These are phyloP conservation scores for Epichloe glyceriae DNA, from an alignment of 2,329 filamentous ascomycete species.

Conservation along the genomic window DNA sequence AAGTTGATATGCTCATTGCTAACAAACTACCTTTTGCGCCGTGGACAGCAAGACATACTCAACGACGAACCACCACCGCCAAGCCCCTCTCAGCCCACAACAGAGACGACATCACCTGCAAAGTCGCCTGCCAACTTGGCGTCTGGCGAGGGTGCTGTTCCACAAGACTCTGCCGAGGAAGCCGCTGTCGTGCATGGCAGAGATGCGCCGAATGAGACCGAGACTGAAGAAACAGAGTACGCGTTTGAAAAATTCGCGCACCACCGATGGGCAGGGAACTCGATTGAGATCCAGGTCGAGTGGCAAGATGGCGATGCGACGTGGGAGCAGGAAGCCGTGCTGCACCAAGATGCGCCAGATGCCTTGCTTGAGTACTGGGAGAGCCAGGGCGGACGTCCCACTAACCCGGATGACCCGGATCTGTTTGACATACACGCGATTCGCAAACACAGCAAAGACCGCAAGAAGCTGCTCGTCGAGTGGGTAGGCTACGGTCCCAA, in stretches of 20 bases:
- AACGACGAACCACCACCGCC: background rate
- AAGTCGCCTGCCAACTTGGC: background rate
- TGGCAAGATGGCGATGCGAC: slow-evolving; percentile 19
- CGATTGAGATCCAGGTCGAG: slow-evolving; percentile 18
- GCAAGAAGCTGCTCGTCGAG: slow-evolving; percentile 19
- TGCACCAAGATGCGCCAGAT: slow-evolving; percentile 20
- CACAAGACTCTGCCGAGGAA: background rate
- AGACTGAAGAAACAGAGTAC: slow-evolving; percentile 5
- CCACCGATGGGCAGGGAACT: slow-evolving; percentile 17
- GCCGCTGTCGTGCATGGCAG: background rate
- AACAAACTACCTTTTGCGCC: background rate
- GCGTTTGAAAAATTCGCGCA: slow-evolving; percentile 13
- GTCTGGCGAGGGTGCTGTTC: background rate
- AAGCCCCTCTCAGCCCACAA: background rate
- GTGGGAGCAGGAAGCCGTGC: slow-evolving; percentile 21
- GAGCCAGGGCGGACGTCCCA: slow-evolving; percentile 17
- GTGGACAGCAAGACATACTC: background rate
- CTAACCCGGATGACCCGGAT: slow-evolving; percentile 17
- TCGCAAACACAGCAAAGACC: slow-evolving; percentile 17
- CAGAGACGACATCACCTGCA: background rate
- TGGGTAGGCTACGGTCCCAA: slow-evolving; percentile 21
- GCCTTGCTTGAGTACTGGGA: slow-evolving; percentile 22
- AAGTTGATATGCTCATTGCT: background rate
- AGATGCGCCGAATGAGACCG: background rate
- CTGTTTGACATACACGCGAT: slow-evolving; percentile 22